These are phyloP conservation scores for Ascoidea asiatica DNA, from an alignment of 805 yeast species.

Conservation along the genomic window DNA sequence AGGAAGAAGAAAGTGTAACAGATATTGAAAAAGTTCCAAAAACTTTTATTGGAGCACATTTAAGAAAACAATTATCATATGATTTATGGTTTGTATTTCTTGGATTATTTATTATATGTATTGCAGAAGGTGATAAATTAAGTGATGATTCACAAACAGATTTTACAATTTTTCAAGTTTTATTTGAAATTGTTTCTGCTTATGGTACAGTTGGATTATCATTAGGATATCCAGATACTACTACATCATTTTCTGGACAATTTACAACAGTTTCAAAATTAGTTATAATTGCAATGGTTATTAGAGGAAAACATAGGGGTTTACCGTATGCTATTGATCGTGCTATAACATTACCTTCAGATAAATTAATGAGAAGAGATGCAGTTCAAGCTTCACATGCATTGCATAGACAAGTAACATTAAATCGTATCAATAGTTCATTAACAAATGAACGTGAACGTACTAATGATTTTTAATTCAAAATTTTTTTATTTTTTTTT, in stretches of 20 bases:
- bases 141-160: constrained; percentile 25
- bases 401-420: not conserved
- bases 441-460: no score
- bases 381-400: constrained; percentile 38
- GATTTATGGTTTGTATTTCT: constrained; percentile 90
- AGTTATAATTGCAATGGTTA: constrained; percentile 77
- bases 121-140: constrained; percentile 65
- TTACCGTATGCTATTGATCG: constrained; percentile 87
- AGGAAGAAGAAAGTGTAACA: constrained; percentile 11
- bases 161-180: constrained; percentile 55
- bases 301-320: constrained; percentile 95
- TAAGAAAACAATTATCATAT: constrained; percentile 82
- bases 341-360: constrained; percentile 78
- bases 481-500: no score
- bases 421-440: not conserved
- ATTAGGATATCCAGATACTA: constrained; percentile 59
- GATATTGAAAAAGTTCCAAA: constrained; percentile 23
- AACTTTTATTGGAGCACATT: constrained; percentile 73
- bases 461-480: not conserved
- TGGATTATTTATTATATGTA: constrained; percentile 75
- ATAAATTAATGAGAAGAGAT: constrained; percentile 49
- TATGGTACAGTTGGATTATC: constrained; percentile 95
- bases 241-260: constrained; percentile 60
- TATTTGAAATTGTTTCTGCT: constrained; percentile 88
- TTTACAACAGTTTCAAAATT: constrained; percentile 67